Conservation (phyloP, 2,329 filamentous ascomycete species). For the Parascedosporium putredinis region DNA sequence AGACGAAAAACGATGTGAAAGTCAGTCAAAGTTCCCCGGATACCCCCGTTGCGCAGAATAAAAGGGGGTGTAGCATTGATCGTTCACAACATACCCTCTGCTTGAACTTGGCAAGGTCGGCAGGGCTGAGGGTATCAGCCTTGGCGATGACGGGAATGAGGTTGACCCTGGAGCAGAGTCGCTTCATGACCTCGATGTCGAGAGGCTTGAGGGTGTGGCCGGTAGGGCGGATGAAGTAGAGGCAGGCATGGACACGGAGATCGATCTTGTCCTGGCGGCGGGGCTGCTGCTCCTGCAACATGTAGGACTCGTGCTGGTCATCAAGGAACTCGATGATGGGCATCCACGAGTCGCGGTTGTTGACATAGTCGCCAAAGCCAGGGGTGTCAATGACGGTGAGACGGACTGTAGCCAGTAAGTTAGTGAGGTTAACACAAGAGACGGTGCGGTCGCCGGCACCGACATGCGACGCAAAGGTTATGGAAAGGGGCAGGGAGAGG, state of each 20-base stretch:
- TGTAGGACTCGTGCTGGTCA: conserved; percentile 99
- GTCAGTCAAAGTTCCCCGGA: conserved; percentile 25
- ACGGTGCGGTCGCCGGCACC: neutral
- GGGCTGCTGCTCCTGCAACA: conserved; percentile 99
- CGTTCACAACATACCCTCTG: conserved; percentile 65
- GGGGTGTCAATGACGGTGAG: conserved; percentile 98
- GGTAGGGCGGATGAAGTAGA: conserved; percentile 98
- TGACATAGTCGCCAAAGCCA: conserved; percentile 98
- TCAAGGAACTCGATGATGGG: conserved; percentile 99
- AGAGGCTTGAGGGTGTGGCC: conserved; percentile 97
- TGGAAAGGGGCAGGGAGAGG: neutral
- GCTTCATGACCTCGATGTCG: conserved; percentile 99
- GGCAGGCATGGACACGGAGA: conserved; percentile 91
- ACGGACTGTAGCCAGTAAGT: conserved; percentile 55
- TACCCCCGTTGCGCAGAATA: too few species aligned
- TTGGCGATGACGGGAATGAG: conserved; percentile 97
- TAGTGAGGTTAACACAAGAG: conserved; percentile 3
- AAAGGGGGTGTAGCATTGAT: too few species aligned
- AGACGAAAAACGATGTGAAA: neutral
- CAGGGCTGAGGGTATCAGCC: conserved; percentile 91
- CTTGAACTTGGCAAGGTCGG: conserved; percentile 90
- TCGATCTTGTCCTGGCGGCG: conserved; percentile 98
- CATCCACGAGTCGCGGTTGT: conserved; percentile 99
- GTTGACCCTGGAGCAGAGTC: conserved; percentile 94
- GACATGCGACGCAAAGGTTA: neutral